Base-by-base conservation (phyloP, 371 early-diverging fungal genomes). In the Zychaea mexicana region DNA sequence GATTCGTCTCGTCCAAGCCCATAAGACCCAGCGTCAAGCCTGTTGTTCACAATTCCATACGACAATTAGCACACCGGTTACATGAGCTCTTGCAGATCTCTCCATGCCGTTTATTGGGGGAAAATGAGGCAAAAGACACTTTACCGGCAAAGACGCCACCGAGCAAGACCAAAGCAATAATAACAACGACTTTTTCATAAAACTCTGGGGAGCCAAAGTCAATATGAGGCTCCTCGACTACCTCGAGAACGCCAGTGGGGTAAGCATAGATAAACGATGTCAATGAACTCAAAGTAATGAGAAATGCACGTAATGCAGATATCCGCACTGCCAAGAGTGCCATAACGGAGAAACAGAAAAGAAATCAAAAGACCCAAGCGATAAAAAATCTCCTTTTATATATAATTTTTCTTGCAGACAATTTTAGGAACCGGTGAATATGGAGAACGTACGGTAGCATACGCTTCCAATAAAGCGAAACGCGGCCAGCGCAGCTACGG, bases 11-110 rank as follows among this genome's bases (percentile, higher is more conserved):
- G 49, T 88, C 90, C 47, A 90, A 71, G 6, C 91, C 91, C 92
- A 95, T 90, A 33, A 93, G 71, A 2, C 95, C 95, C 61, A 94
- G 88, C 0, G 95, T 94, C 52, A 94, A 68, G 15, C 94, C 92
- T 91, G 71, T 42, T 15, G 15, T 10, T 24, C 26, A 52, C 21
- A 33, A 45, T 58, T 39, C 42, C 26, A 57, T 24, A n/a, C 3
- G 24, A 15, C 27, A n/a, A n/a, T n/a, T n/a, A n/a, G n/a, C n/a
- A n/a, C n/a, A n/a, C n/a, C n/a, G n/a, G n/a, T n/a, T n/a, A n/a
- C n/a, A n/a, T n/a, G n/a, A n/a, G n/a, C n/a, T n/a, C n/a, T n/a
- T n/a, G n/a, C n/a, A n/a, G n/a, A n/a, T n/a, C n/a, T n/a, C n/a
- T n/a, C n/a, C n/a, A n/a, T n/a, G n/a, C n/a, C n/a, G n/a, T n/a